Evolutionary conservation across 345 rosid species (phyloP).

Genomic region (Abelmoschus esculentus): DNA sequence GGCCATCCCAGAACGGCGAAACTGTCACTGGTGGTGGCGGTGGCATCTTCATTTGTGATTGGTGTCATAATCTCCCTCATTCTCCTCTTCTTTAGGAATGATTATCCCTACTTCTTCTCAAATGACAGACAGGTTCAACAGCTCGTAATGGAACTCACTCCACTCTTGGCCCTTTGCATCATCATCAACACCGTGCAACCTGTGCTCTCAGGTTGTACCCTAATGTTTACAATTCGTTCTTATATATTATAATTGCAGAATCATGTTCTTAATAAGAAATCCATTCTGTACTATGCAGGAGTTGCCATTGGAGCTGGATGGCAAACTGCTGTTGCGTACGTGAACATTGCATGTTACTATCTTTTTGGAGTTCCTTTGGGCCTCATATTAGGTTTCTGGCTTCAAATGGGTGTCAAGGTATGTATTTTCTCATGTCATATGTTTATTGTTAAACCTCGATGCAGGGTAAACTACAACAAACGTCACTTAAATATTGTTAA

Average conservation of each 20-base stretch:
- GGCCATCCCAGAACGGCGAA: slow-evolving; percentile 2
- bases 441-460: background rate
- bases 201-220: slow-evolving; percentile 58
- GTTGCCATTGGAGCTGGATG: slow-evolving; percentile 77
- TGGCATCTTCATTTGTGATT: slow-evolving; percentile 37
- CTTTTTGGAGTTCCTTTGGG: slow-evolving; percentile 72
- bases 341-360: slow-evolving; percentile 57
- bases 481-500: no score
- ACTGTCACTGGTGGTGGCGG: slow-evolving; percentile 52
- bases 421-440: background rate
- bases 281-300: slow-evolving; percentile 18
- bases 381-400: slow-evolving; percentile 43
- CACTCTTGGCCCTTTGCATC: slow-evolving; percentile 58
- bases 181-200: slow-evolving; percentile 71
- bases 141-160: slow-evolving; percentile 60
- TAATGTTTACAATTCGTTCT: background rate
- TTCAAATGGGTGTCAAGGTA: slow-evolving; percentile 50
- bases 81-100: background rate
- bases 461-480: no score
- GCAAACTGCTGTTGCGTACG: slow-evolving; percentile 68
- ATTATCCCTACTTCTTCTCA: slow-evolving; percentile 62
- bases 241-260: no score
- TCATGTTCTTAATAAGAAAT: no score
- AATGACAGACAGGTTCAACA: slow-evolving; percentile 36
- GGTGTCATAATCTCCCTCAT: slow-evolving; percentile 40